Evolutionary conservation across 2,329 filamentous ascomycete genomes (phyloP), one percentile per base, ranked within the genome.

Genomic region (Aureobasidium zeae): DNA sequence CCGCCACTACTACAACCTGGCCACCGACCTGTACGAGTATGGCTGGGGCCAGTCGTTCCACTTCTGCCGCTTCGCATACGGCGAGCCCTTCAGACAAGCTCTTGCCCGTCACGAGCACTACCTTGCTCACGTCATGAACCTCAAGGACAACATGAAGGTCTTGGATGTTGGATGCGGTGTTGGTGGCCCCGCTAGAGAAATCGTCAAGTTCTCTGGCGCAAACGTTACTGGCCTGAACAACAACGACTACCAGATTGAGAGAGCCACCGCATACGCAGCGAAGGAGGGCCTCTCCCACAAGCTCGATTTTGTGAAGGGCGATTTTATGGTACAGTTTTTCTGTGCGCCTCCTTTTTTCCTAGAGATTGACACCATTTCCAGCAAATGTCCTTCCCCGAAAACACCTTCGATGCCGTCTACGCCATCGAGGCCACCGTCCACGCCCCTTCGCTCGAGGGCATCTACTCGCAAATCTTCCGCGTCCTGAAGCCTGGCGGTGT

Each of bases 181-280:
- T 44, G 91, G 91, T 57, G 91, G 91, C 34, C 91, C 91, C 16
- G 91, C 89, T 5, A 79, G 88, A 49, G 88, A 96, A 71, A 96
- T 98, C 57, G 86, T 85, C 68, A 93, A 93, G 69, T 98, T 98
- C 69, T 83, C 86, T 9, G 89, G 85, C 49, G 83, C 78, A 55
- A 86, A 95, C 56, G 76, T 96, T 51, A 82, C 86, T 17, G 91
- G 91, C 31, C 69, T 96, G 63, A 98, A 96, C 79, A 96, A 95
- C 79, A 96, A 96, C 67, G 86, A 95, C 69, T 98, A 98, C 72
- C 91, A 96, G 70, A 94, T 96, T 53, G 78, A 95, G 62, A 85
- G 91, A 52, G 89, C 88, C n/a, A 87, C 79, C 11, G 72, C 74
- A 44, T 94, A 95, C 61, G 86, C 88, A 2, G 67, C 74, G 49